Evolutionary conservation across 305 asterid species (phyloP).

Genomic region (Solanum hybrid): DNA sequence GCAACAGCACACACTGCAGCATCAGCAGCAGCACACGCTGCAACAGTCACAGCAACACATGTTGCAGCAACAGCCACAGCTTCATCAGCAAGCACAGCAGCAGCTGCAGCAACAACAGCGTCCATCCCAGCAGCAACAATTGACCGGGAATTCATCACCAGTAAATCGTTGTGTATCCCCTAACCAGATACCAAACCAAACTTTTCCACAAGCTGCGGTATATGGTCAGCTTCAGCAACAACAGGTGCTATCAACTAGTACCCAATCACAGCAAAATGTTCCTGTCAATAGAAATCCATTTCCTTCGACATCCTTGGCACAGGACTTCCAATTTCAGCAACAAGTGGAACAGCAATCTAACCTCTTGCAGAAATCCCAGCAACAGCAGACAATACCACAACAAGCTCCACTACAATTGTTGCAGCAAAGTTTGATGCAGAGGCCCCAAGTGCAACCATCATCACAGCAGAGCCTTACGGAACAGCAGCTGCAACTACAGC

Average conservation of each 20-base stretch:
- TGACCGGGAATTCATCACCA: slow-evolving; percentile 20
- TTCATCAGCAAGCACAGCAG: slow-evolving; percentile 11
- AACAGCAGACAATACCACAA: slow-evolving; percentile 44
- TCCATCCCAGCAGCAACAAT: slow-evolving; percentile 19
- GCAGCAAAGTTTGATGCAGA: slow-evolving; percentile 31
- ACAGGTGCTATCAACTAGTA: slow-evolving; percentile 27
- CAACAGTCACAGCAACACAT: slow-evolving; percentile 31
- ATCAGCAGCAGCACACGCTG: slow-evolving; percentile 10
- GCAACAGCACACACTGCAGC: slow-evolving; percentile 9
- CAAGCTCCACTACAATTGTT: slow-evolving; percentile 29
- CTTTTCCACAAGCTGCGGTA: slow-evolving; percentile 34
- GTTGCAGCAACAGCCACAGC: slow-evolving; percentile 22
- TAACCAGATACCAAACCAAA: slow-evolving; percentile 34
- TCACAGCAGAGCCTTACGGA: slow-evolving; percentile 26
- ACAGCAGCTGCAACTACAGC: slow-evolving; percentile 47
- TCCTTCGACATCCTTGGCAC: slow-evolving; percentile 40
- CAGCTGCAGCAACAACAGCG: slow-evolving; percentile 6
- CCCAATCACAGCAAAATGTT: slow-evolving; percentile 35
- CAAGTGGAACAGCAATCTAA: slow-evolving; percentile 39
- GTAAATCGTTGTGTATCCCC: slow-evolving; percentile 24
- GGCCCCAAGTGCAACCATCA: slow-evolving; percentile 26
- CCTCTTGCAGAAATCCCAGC: slow-evolving; percentile 51
- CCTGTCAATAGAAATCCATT: slow-evolving; percentile 27
- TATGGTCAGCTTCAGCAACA: slow-evolving; percentile 66
- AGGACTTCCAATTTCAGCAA: slow-evolving; percentile 54